phyloP scores from a whole-genome alignment of 176 grass and related monocot genomes.

The Aegilops sharonensis region DNA sequence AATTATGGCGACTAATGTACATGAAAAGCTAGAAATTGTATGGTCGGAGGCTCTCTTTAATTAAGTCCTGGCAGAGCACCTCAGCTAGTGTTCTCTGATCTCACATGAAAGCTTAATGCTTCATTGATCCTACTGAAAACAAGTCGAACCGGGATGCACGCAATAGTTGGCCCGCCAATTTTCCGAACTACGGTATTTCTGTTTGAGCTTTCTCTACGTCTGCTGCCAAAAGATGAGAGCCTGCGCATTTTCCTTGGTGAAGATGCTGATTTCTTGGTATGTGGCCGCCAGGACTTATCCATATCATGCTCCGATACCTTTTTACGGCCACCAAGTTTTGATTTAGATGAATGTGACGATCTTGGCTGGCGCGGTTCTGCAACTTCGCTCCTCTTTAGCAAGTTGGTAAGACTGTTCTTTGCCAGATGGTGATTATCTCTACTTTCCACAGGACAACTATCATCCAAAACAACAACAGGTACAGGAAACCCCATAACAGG shows the following conservation, averaged over 20 bases:
- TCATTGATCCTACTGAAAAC: conserved; percentile 99
- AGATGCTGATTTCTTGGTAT: conserved; percentile 66
- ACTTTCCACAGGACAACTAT: conserved; percentile 39
- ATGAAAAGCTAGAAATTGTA: conserved; percentile 35
- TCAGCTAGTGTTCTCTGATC: conserved; percentile 56
- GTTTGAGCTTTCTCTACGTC: conserved; percentile 39
- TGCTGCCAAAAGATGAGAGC: conserved; percentile 84
- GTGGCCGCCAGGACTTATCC: conserved; percentile 55
- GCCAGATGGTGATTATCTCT: conserved; percentile 30
- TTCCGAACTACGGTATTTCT: conserved; percentile 62
- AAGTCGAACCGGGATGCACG: conserved; percentile 80
- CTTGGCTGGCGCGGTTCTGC: conserved; percentile 35
- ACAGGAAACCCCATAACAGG: conserved; percentile 79
- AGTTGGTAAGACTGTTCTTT: conserved; percentile 45
- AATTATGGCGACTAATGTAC: conserved; percentile 46
- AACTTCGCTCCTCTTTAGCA: conserved; percentile 51
- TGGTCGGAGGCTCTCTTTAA: conserved; percentile 14
- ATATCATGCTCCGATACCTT: conserved; percentile 38
- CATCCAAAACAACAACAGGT: conserved; percentile 62
- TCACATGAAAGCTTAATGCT: conserved; percentile 66
- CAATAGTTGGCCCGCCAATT: conserved; percentile 54
- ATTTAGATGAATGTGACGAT: conserved; percentile 40
- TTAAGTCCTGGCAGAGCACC: conserved; percentile 5
- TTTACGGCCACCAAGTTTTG: conserved; percentile 35
- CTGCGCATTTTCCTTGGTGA: conserved; percentile 92